Conservation (phyloP, 2,329 filamentous ascomycete genomes). For the Thielaviopsis musarum region DNA sequence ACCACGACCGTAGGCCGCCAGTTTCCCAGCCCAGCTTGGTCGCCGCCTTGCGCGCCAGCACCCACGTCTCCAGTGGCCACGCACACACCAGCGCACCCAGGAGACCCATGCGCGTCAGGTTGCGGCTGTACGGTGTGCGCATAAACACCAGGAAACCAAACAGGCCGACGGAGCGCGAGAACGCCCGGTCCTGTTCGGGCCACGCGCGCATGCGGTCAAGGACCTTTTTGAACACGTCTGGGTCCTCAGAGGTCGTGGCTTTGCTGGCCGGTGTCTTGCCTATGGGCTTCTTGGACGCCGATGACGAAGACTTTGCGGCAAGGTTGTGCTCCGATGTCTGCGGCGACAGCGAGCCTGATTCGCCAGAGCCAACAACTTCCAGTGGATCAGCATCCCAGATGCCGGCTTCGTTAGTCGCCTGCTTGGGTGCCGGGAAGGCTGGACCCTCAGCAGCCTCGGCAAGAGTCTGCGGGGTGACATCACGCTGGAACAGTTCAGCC, state of each 20-base stretch:
- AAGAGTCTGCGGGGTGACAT: neutral
- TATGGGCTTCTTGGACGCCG: neutral
- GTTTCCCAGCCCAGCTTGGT: slow-evolving; percentile 10
- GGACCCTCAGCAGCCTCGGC: neutral
- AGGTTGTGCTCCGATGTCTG: neutral
- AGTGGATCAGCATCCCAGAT: slow-evolving; percentile 10
- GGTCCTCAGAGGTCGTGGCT: neutral
- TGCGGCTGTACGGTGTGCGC: slow-evolving; percentile 6
- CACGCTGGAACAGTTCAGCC: neutral
- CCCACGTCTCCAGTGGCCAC: slow-evolving; percentile 9
- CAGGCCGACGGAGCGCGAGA: slow-evolving; percentile 9
- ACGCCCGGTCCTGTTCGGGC: slow-evolving; percentile 8
- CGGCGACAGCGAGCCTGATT: neutral
- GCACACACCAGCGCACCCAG: slow-evolving; percentile 2
- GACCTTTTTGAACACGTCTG: slow-evolving; percentile 1
- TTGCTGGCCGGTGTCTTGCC: neutral
- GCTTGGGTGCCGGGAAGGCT: neutral
- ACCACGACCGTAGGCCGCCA: slow-evolving; percentile 3
- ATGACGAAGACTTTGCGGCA: neutral
- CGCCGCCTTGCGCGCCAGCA: slow-evolving; percentile 4
- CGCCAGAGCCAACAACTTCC: slow-evolving; percentile 2
- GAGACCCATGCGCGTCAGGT: slow-evolving; percentile 4
- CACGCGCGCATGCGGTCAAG: slow-evolving; percentile 2
- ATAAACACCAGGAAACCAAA: slow-evolving; percentile 8
- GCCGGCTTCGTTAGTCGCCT: neutral